These are phyloP conservation scores for Phyllosticta capitalensis DNA, from an alignment of 2,329 filamentous ascomycete genomes.

Conservation along the genomic window DNA sequence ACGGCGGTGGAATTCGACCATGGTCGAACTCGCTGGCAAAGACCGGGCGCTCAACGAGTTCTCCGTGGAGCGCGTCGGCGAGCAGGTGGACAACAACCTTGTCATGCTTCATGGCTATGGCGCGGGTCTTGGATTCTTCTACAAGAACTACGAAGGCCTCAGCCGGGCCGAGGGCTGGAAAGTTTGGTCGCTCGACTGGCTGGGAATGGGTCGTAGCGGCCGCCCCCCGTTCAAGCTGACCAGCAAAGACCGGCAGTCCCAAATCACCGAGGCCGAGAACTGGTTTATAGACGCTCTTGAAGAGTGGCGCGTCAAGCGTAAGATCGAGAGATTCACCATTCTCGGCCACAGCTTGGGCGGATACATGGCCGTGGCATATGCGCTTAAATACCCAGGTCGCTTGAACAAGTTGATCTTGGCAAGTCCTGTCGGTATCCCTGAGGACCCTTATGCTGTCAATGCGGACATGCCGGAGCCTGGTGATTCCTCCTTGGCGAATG, in stretches of 20 bases:
- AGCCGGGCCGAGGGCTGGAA: constrained; percentile 74
- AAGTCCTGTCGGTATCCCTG: constrained; percentile 87
- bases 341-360: constrained; percentile 89
- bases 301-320: constrained; percentile 83
- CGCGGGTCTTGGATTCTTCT: constrained; percentile 93
- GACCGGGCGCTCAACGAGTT: constrained; percentile 88
- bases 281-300: constrained; percentile 97
- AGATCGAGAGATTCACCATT: constrained; percentile 87
- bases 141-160: constrained; percentile 90
- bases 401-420: constrained; percentile 94
- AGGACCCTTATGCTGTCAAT: constrained; percentile 81
- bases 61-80: constrained; percentile 73
- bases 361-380: constrained; percentile 91
- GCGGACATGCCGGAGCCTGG: constrained; percentile 68
- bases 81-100: constrained; percentile 71
- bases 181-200: constrained; percentile 85
- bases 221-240: constrained; percentile 76
- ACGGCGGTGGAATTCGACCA: constrained; percentile 73
- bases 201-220: constrained; percentile 86
- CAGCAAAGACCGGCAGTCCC: constrained; percentile 68
- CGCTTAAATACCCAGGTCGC: constrained; percentile 88
- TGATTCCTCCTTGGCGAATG: constrained; percentile 63
- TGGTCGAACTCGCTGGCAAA: constrained; percentile 77
- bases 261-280: constrained; percentile 79
- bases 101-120: constrained; percentile 97